Conservation (phyloP, 192 early-diverging fungal species). For the Backusella liffmaniae region DNA sequence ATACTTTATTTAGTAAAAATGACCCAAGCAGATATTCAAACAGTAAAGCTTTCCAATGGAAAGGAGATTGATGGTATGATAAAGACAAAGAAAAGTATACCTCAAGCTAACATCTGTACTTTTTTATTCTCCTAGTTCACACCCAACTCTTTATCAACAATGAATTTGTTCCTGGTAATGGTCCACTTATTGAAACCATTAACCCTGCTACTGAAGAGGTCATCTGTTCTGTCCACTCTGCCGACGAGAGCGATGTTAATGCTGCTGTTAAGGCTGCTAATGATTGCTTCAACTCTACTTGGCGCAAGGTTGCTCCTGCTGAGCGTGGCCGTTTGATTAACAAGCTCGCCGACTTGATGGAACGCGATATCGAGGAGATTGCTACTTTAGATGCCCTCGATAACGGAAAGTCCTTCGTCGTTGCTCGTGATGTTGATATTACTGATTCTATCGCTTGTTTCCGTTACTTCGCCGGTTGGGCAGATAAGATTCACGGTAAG, state of each 20-base stretch:
- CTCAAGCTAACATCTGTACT: not conserved
- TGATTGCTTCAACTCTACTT: slow-evolving; percentile 37
- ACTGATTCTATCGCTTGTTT: slow-evolving; percentile 62
- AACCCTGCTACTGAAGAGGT: slow-evolving; percentile 66
- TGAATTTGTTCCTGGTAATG: slow-evolving; percentile 46
- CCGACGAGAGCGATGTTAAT: slow-evolving; percentile 57
- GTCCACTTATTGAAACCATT: slow-evolving; percentile 50
- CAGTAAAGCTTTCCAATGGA: slow-evolving; percentile 20
- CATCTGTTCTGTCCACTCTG: slow-evolving; percentile 56
- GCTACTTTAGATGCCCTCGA: slow-evolving; percentile 66
- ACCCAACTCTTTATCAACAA: slow-evolving; percentile 69
- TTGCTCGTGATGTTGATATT: slow-evolving; percentile 64
- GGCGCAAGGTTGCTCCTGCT: slow-evolving; percentile 47
- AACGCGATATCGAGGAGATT: slow-evolving; percentile 46
- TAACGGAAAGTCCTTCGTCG: slow-evolving; percentile 71
- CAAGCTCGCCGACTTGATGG: slow-evolving; percentile 58
- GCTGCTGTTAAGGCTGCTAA: slow-evolving; percentile 63
- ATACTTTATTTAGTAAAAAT: not conserved
- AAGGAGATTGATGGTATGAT: slow-evolving; percentile 23
- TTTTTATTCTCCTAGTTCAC: slow-evolving; percentile 19
- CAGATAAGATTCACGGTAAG: slow-evolving; percentile 61
- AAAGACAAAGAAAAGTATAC: not conserved
- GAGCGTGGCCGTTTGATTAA: slow-evolving; percentile 52
- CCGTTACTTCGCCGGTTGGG: slow-evolving; percentile 75
- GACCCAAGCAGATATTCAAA: slow-evolving; percentile 34